Evolutionary conservation across 345 rosid species (phyloP), one percentile per base, ranked within the genome.

Genomic region (Eucalyptus regnans): DNA sequence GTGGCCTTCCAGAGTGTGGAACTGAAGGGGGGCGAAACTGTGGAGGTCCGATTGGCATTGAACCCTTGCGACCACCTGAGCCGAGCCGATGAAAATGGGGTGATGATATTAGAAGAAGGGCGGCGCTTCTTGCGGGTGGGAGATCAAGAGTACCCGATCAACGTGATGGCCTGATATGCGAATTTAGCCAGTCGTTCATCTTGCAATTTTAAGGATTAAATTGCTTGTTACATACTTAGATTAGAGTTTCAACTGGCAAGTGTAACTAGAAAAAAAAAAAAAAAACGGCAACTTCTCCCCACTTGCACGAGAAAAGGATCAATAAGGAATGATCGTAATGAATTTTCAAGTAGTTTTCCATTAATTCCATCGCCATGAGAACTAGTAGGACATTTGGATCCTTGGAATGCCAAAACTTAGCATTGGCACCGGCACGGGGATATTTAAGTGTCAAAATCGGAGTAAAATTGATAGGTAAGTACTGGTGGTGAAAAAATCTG

Each of bases 81-180:
- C 93, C 93, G 92, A 88, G 96, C 97, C 7, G 92, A 94, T 90
- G 96, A 97, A 62, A 88, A 91, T 79, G 99, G 98, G 87, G 33
- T 89, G 33, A 94, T 94, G 96, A 94, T 95, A 81, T 89, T 96
- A 62, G 98, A 96, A 92, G 95, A 93, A 92, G 99, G 99, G 64
- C 89, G 90, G 51, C 95, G 93, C 80, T 91, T 93, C 95, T 92
- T 97, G 92, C 87, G 92, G 66, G 95, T 96, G 84, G 99, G 98
- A 68, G 94, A 95, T 64, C 91, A 93, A 89, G 93, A 96, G 87
- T 92, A 93, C 88, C 95, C 94, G 4, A 89, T 97, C 71, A 89
- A 90, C 7, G 89, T 97, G 33, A 71, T 58, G 50, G 31, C 92
- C 80, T 96, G 93, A 93, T 80, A 14, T 27, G 48, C 5, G 13